Evolutionary conservation across 768 basidiomycete genomes (phyloP), one percentile per base, ranked within the genome.

Genomic region (Sporobolomyces pararoseus): DNA sequence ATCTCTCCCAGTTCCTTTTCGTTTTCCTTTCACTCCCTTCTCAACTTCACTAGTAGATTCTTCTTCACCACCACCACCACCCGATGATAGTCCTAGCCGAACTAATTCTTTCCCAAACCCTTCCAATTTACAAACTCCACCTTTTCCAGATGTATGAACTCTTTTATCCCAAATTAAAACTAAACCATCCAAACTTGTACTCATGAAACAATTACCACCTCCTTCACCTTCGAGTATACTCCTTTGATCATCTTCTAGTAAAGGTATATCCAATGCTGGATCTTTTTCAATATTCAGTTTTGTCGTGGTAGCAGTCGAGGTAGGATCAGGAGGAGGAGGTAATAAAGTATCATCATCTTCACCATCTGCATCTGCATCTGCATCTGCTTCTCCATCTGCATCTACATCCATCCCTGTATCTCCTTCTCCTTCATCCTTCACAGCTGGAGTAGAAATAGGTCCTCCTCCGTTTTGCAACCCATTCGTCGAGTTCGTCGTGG

Each of bases 131-230:
- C 51, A 23, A 27, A 77, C 62, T 5, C 31, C 46, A 1, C 72
- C 64, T 23, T 50, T 23, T 29, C 47, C 39, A 7, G 50, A 63
- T 32, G 44, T 55, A 25, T 31, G 7, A 0, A 85, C 85, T 72
- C 95, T 82, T 76, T 87, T 84, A 78, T 99, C 95, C 89, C 95
- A 95, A 17, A 99, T 79, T 54, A 93, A 85, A 21, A 97, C 85
- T 77, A 94, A 90, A 2, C 96, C 95, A 75, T 98, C 94, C 74
- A 95, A 88, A 13, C 87, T 88, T 35, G 90, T 87, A 14, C 90
- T 92, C 85, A 99, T 84, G 32, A 98, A 79, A 25, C 95, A 39
- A 54, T 54, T 34, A n/a, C 25, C 46, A 47, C 32, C 31, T 34
- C 53, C 53, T 14, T 23, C 31, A 3, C 34, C 32, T 39, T 35